Percentiles rank a stretch among this genome's conserved stretches.
phyloP scores from a whole-genome alignment of 176 grass and related monocot species.

The Raddia guianensis region DNA sequence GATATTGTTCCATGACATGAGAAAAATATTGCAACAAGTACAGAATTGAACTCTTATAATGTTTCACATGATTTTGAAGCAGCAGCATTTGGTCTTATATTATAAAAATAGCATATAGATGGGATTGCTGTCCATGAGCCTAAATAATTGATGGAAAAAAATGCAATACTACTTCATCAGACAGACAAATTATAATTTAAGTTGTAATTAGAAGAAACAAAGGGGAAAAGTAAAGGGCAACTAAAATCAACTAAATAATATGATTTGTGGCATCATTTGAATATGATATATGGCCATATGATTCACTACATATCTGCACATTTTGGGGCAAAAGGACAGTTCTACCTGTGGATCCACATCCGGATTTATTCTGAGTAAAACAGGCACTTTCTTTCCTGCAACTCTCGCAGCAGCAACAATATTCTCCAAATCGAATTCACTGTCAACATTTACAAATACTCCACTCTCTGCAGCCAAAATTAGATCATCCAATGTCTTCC shows the following conservation, averaged over 20 bases:
- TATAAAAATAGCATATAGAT: not conserved
- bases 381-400: slow-evolving; percentile 76
- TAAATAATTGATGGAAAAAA: not conserved
- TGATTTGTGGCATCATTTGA: slow-evolving; percentile 27
- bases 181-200: not conserved
- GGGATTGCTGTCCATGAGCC: not conserved
- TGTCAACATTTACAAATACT: slow-evolving; percentile 96
- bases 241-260: slow-evolving; percentile 30
- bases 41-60: not conserved
- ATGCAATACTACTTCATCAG: not conserved
- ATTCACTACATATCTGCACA: not conserved
- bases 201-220: not conserved
- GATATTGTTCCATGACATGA: slow-evolving; percentile 2
- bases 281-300: not conserved
- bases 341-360: slow-evolving; percentile 97
- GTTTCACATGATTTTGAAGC: slow-evolving; percentile 22
- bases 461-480: slow-evolving; percentile 84
- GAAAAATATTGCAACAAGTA: not conserved
- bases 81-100: not conserved
- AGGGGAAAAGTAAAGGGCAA: not conserved
- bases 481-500: slow-evolving; percentile 84
- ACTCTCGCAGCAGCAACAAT: slow-evolving; percentile 75
- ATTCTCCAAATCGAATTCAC: slow-evolving; percentile 97
- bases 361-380: slow-evolving; percentile 97
- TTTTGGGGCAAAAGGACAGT: not conserved